A percentile compares a stretch with the other conserved stretches of the same genome.
These are phyloP conservation scores for Russula virescens DNA, from an alignment of 768 basidiomycete genomes.

Conservation along the genomic window DNA sequence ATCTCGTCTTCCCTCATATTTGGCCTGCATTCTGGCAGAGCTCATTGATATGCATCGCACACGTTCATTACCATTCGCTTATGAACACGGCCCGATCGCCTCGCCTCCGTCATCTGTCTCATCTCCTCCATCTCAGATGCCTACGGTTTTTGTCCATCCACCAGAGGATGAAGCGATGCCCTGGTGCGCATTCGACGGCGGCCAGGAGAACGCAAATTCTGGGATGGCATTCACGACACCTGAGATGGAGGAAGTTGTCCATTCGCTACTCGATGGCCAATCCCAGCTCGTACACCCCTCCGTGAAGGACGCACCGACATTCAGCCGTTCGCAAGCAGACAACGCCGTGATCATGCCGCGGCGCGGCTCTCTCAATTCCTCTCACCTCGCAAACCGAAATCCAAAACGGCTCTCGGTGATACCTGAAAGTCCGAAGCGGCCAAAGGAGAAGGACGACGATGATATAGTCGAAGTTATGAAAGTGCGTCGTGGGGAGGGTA, in stretches of 20 bases:
- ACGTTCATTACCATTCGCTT: slow-evolving; percentile 26
- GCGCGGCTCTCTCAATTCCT: slow-evolving; percentile 21
- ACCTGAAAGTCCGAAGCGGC: slow-evolving; percentile 16
- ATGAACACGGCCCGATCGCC: slow-evolving; percentile 19
- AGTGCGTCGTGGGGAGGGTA: slow-evolving; percentile 31
- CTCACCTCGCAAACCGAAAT: not conserved
- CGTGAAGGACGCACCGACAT: slow-evolving; percentile 31
- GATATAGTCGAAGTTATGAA: slow-evolving; percentile 36
- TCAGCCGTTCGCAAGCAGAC: slow-evolving; percentile 27
- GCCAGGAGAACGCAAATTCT: slow-evolving; percentile 20
- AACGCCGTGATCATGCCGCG: slow-evolving; percentile 30
- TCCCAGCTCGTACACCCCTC: slow-evolving; percentile 26
- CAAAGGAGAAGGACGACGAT: slow-evolving; percentile 26
- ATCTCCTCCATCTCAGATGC: slow-evolving; percentile 26
- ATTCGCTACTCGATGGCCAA: slow-evolving; percentile 28
- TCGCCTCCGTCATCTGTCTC: slow-evolving; percentile 31
- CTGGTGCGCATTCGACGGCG: slow-evolving; percentile 33
- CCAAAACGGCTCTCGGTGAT: slow-evolving; percentile 9
- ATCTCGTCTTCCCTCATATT: not conserved
- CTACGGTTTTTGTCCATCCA: slow-evolving; percentile 34
- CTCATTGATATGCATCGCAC: slow-evolving; percentile 26
- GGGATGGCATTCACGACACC: slow-evolving; percentile 26
- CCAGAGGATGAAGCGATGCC: slow-evolving; percentile 37
- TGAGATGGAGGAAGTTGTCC: slow-evolving; percentile 31
- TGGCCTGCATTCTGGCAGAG: slow-evolving; percentile 6